Base-by-base conservation (phyloP, 208 protist genomes). In the Leishmania amazonensis region DNA sequence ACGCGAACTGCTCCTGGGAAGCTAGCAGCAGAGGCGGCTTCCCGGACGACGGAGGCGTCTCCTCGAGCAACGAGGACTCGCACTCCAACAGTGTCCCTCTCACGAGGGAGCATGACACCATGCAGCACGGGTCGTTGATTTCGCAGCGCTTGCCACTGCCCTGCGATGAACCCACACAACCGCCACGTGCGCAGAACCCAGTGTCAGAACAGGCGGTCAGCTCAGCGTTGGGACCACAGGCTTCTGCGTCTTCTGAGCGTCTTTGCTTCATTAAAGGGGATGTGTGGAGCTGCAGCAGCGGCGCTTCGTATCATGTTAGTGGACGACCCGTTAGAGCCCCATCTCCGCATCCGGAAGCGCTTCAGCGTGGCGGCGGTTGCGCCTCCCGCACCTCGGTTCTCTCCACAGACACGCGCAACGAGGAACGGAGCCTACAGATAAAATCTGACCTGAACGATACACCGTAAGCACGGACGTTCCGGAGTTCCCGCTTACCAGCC, bases 291-390 rank as follows among this genome's bases (percentile, higher is more conserved):
- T 19, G 72, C 71, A 67, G 38, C 47, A 42, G 80, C 49, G 51
- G 73, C 6, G n/a, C 74, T 2, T 47, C 60, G 28, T 58, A 83
- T 17, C 53, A 67, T n/a, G 75, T 51, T 47, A 21, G 35, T 15
- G 58, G n/a, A 17, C 73, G 35, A 4, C 60, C 45, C 51, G 64
- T 79, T 31, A 73, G 80, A 28, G 74, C 67, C 1, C 64, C 73
- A 21, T 78, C 73, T 35, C 64, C 74, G 19, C 74, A 83, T 40
- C 80, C 80, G 21, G 64, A 45, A 13, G 80, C 49, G 3, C 51
- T 68, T 38, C 47, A 35, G 28, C 74, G 47, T 6, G 42, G 40
- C 45, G 28, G 21, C 31, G 80, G 58, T 13, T 8, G 49, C 40
- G 45, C 2, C 38, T 28, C 40, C 65, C 17, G 19, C 38, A 24